phyloP scores from a whole-genome alignment of 805 yeast species.

The Candida ulmi region DNA sequence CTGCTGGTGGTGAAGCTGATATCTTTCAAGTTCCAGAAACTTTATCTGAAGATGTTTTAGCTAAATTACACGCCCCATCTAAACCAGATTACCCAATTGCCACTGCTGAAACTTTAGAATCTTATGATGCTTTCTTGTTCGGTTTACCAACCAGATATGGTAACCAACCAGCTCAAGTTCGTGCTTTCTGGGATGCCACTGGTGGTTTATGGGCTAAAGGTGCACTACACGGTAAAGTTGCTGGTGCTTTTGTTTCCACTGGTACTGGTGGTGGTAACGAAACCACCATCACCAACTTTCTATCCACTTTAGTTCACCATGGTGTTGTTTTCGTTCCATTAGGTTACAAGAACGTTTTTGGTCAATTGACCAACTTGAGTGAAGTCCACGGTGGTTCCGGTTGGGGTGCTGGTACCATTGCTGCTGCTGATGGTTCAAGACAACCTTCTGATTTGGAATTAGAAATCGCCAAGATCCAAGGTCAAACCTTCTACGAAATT shows the following conservation, averaged over 20 bases:
- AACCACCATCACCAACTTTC: constrained; percentile 50
- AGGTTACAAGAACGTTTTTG: constrained; percentile 60
- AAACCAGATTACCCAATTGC: constrained; percentile 56
- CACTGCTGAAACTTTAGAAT: constrained; percentile 44
- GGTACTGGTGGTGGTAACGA: constrained; percentile 83
- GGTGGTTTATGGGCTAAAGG: constrained; percentile 76
- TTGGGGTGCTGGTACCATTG: constrained; percentile 83
- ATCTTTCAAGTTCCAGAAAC: constrained; percentile 82
- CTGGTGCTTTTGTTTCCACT: constrained; percentile 66
- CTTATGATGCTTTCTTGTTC: constrained; percentile 69
- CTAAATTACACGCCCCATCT: constrained; percentile 59
- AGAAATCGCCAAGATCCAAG: constrained; percentile 62
- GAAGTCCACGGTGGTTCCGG: constrained; percentile 80
- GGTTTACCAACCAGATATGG: constrained; percentile 84
- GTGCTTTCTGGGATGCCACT: constrained; percentile 69
- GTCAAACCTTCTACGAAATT: constrained; percentile 51
- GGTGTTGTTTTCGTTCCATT: constrained; percentile 75
- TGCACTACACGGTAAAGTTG: constrained; percentile 64
- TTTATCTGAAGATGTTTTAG: constrained; percentile 54
- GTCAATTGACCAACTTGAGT: constrained; percentile 46
- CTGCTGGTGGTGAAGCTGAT: constrained; percentile 65
- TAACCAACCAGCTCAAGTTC: constrained; percentile 69
- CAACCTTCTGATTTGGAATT: constrained; percentile 58
- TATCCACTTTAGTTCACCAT: constrained; percentile 64
- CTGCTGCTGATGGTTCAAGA: constrained; percentile 74